Evolutionary conservation across 257 asterid genomes (phyloP), one percentile per base, ranked within the genome.

Genomic region (Capsicum pubescens): DNA sequence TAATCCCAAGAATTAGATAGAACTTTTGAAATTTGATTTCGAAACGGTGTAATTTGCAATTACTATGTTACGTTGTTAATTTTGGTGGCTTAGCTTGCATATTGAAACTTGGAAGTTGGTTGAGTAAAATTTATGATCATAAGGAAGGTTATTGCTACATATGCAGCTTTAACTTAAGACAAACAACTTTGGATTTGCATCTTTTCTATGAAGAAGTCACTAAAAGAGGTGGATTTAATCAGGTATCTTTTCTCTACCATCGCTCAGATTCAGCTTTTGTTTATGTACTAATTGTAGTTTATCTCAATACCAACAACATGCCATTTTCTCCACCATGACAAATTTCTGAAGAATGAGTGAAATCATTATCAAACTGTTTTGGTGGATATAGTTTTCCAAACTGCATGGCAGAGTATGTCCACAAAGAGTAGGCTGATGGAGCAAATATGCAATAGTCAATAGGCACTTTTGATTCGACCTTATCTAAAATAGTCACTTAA

Each of bases 101-200:
- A 35, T 80, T 42, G 83, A 48, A 57, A 55, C 42, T 59, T 12
- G 83, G 5, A 39, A 36, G 54, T 59, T 16, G 56, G 67, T 59
- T 80, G 35, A 2, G 15, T 55, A n/a, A 80, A 17, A 35, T 55
- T 79, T 80, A 14, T 12, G 39, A 21, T 63, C 7, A 3, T 5
- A 48, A 46, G 17, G 59, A 48, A 80, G 50, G 7, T 60, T 61
- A 44, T 3, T 32, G 46, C 80, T 26, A 14, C 81, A 19, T 9
- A 42, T 87, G 90, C 96, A 93, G 98, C 52, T 90, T 93, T 82
- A 91, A 94, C 68, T 86, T 93, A 50, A 90, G 91, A 56, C 91
- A 91, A 64, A 56, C 96, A 21, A 85, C 46, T 61, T 57, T 94
- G 84, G 96, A 94, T 84, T 89, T 94, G 92, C 87, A 91, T 88